Base-by-base conservation (phyloP, 2,329 filamentous ascomycete species). In the Anthostomella pinea region DNA sequence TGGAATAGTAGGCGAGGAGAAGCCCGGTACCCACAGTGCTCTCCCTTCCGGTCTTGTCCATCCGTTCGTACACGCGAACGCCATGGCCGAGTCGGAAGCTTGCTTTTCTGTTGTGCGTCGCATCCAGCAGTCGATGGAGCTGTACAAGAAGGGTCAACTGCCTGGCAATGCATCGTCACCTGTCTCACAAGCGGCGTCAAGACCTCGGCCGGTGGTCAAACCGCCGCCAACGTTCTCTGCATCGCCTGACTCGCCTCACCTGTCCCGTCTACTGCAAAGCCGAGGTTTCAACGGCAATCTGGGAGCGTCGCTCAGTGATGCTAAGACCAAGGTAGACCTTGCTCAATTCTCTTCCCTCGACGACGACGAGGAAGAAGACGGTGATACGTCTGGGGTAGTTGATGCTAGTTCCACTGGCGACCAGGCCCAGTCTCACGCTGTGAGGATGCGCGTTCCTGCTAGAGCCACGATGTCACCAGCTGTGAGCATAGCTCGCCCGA, bases 181-280 rank as follows among this genome's bases (percentile, higher is more conserved):
- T 23, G 54, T 41, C 15, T 22, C 52, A 24, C 37, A 43, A 21
- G 38, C 49, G 39, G 32, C 48, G 22, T 43, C 43, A 20, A 60
- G 46, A 23, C 34, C 45, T 28, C 39, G 37, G 34, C 29, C 38
- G 36, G 34, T 57, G 11, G 46, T 59, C 27, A 53, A 55, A 25
- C 29, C 35, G 33, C 49, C 59, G 30, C 45, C 61, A 33, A 52
- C 53, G n/a, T 79, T 81, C 52, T 64, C 72, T 36, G 70, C 70
- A 33, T 77, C 79, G 8, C 59, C 72, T 6, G 72, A 77, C 21
- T 77, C 79, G 11, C 85, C 85, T 10, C 73, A 85, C 60, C 68
- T 90, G 14, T 86, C 84, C 19, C 73, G 73, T 25, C 62, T 87
- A 30, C 69, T 88, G 63, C 69, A 77, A 49, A 72, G 66, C 45